A percentile compares a stretch with the other conserved stretches of the same genome.
Evolutionary conservation across 2,329 filamentous ascomycete species (phyloP).

Genomic region (Claviceps maximensis): DNA sequence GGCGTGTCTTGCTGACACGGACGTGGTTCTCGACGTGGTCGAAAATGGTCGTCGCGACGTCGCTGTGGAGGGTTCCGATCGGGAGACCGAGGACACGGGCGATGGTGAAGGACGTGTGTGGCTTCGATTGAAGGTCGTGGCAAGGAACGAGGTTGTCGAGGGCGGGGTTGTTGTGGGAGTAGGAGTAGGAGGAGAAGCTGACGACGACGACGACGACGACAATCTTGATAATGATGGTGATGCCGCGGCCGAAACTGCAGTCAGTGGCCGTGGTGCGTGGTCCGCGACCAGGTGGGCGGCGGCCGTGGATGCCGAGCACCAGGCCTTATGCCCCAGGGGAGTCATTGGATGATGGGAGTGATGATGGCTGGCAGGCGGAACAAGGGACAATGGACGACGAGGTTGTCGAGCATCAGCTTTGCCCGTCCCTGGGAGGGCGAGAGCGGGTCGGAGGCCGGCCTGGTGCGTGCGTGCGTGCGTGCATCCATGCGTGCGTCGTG

Average conservation of each 20-base stretch:
- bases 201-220: background rate
- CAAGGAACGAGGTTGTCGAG: background rate
- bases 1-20: background rate
- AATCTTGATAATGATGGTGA: background rate
- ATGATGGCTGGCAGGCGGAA: too few relatives aligned
- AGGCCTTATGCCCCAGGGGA: slow-evolving; percentile 9
- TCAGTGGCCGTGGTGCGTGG: background rate
- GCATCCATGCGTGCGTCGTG: too few relatives aligned
- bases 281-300: slow-evolving; percentile 9
- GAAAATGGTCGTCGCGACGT: background rate
- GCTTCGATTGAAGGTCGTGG: background rate
- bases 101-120: background rate
- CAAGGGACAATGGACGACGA: slow-evolving; percentile 3
- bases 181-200: too few relatives aligned
- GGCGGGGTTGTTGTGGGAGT: too few relatives aligned
- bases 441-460: too few relatives aligned
- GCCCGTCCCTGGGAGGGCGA: background rate
- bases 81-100: background rate
- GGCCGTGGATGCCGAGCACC: slow-evolving; percentile 11
- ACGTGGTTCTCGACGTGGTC: background rate
- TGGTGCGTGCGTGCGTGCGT: too few relatives aligned
- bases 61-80: background rate
- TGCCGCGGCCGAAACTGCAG: background rate
- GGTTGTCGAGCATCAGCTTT: slow-evolving; percentile 6
- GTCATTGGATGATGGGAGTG: slow-evolving; percentile 9